Evolutionary conservation across 2,329 filamentous ascomycete genomes (phyloP).

Genomic region (Ascomycota sp.): DNA sequence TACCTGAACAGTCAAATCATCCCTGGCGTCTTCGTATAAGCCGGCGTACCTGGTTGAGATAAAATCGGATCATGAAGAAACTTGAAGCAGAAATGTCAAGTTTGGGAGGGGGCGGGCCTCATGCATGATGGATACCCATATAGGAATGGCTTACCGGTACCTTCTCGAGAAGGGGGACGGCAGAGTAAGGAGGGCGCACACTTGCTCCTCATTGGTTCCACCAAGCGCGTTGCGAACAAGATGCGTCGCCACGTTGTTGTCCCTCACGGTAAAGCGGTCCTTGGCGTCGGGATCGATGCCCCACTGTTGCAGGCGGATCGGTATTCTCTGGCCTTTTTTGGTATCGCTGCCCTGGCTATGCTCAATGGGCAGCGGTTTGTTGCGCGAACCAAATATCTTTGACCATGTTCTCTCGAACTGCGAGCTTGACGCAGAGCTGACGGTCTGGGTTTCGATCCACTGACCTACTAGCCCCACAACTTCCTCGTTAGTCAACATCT

Average conservation of each 20-base stretch:
- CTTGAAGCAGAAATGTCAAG: neutral
- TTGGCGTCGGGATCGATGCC: constrained; percentile 54
- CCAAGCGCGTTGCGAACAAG: constrained; percentile 87
- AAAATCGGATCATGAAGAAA: neutral
- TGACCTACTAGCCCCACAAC: constrained; percentile 90
- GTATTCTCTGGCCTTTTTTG: constrained; percentile 57
- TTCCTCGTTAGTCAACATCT: constrained; percentile 98
- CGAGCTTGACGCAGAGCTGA: constrained; percentile 25
- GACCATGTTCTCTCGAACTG: constrained; percentile 54
- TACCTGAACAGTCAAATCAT: constrained; percentile 92
- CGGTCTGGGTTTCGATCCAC: constrained; percentile 71
- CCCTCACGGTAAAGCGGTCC: constrained; percentile 78
- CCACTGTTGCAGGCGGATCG: constrained; percentile 82
- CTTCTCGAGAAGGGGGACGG: constrained; percentile 79
- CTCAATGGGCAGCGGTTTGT: constrained; percentile 55
- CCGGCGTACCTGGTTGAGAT: neutral
- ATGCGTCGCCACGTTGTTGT: constrained; percentile 92
- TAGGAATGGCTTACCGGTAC: constrained; percentile 70
- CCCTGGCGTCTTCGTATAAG: too few relatives aligned
- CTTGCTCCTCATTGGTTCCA: constrained; percentile 80
- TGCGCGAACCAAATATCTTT: constrained; percentile 33
- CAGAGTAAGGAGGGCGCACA: constrained; percentile 77
- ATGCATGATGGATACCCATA: too few relatives aligned
- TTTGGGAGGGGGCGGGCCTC: neutral
- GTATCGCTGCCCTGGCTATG: constrained; percentile 23